Percentiles rank a stretch among this genome's conserved stretches.
Conservation (phyloP, 768 basidiomycete genomes). For the Gymnopilus junonius region DNA sequence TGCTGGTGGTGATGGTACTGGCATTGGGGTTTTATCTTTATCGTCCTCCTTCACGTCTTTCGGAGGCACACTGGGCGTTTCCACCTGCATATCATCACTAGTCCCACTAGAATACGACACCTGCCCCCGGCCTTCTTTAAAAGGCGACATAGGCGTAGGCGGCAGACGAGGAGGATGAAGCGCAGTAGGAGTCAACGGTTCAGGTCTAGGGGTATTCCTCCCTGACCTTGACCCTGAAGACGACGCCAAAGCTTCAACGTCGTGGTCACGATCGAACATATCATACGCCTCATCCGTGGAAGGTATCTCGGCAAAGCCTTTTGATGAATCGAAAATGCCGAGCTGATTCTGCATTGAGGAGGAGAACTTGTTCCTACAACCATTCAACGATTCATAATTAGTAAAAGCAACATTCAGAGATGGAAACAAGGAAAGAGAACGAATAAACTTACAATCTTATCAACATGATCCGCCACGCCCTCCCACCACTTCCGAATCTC, state of each 20-base stretch:
- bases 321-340: conserved; percentile 20
- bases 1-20: background rate
- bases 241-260: background rate
- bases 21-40: background rate
- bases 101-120: conserved; percentile 15
- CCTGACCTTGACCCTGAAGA: conserved; percentile 1
- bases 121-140: background rate
- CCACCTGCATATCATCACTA: conserved; percentile 14
- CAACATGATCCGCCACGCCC: conserved; percentile 61
- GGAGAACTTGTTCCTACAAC: conserved; percentile 48
- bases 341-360: conserved; percentile 18
- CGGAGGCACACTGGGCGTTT: conserved; percentile 20
- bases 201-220: conserved; percentile 17
- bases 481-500: conserved; percentile 76
- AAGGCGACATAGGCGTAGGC: conserved; percentile 18
- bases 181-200: conserved; percentile 9
- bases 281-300: conserved; percentile 58
- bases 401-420: background rate
- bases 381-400: background rate
- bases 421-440: conserved; percentile 22
- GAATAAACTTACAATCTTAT: conserved; percentile 52
- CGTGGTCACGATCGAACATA: conserved; percentile 21
- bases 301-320: conserved; percentile 67
- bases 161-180: conserved; percentile 22
- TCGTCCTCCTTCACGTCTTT: conserved; percentile 19